A percentile compares a stretch with the other conserved stretches of the same genome.
Evolutionary conservation across 768 basidiomycete species (phyloP).

Genomic region (Suillus decipiens): DNA sequence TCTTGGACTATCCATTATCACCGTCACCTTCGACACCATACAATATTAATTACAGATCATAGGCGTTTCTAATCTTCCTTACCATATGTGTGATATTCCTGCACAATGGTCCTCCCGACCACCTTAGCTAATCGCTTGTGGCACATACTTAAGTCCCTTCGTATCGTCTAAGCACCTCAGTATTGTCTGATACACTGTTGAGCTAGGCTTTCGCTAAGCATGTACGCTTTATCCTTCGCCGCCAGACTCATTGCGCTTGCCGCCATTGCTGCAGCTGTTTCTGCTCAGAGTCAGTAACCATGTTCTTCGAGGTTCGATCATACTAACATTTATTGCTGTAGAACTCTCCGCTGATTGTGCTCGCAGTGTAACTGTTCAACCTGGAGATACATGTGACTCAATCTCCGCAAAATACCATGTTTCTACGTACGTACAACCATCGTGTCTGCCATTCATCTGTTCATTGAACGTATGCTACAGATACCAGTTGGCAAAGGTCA

Average conservation of each 20-base stretch:
- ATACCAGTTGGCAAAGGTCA: slow-evolving; percentile 60
- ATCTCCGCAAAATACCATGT: slow-evolving; percentile 51
- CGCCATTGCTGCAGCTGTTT: neutral
- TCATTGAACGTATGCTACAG: slow-evolving; percentile 41
- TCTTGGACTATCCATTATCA: no score
- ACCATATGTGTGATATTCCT: no score
- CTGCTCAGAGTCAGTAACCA: slow-evolving; percentile 20
- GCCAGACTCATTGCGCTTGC: slow-evolving; percentile 18
- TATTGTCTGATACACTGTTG: no score
- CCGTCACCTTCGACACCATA: no score
- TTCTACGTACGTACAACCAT: slow-evolving; percentile 43
- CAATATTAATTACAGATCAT: no score
- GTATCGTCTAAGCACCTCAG: no score
- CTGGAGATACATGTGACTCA: slow-evolving; percentile 56
- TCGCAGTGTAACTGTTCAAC: slow-evolving; percentile 50
- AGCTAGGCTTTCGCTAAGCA: neutral
- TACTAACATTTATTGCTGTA: neutral
- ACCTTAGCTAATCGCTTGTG: no score
- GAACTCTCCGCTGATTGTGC: slow-evolving; percentile 37
- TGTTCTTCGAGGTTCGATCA: neutral
- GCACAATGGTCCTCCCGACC: no score
- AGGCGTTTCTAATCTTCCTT: no score
- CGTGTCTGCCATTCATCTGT: neutral
- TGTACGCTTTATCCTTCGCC: slow-evolving; percentile 22
- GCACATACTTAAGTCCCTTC: no score